Conservation (phyloP, 1,284 basidiomycete genomes). For the Ganoderma resinaceum region DNA sequence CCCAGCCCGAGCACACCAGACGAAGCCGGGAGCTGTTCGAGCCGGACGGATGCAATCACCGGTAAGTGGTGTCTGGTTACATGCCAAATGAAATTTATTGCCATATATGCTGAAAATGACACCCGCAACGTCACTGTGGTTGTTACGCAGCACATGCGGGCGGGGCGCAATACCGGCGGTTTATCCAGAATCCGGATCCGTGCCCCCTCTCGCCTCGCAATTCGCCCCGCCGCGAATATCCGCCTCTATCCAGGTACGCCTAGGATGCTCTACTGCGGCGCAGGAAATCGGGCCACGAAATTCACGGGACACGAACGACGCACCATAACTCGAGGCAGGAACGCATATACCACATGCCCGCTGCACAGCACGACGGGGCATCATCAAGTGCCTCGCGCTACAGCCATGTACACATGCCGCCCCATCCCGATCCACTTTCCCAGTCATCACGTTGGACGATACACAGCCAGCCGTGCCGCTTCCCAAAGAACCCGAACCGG, state of each 20-base stretch:
- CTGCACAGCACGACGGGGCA: slow-evolving; percentile 9
- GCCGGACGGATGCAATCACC: background rate
- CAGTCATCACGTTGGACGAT: background rate
- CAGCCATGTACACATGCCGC: background rate
- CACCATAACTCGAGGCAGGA: slow-evolving; percentile 5
- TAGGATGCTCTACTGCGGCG: background rate
- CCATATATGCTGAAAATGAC: background rate
- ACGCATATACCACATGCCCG: slow-evolving; percentile 13
- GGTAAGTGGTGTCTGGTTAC: background rate
- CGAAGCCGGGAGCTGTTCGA: background rate
- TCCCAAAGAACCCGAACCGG: background rate
- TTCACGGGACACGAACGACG: background rate
- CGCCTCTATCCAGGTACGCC: background rate
- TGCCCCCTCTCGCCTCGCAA: background rate
- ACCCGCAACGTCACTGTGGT: background rate
- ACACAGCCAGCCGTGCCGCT: background rate
- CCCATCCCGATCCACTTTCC: background rate
- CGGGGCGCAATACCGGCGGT: background rate
- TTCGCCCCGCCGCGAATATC: background rate
- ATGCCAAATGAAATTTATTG: background rate
- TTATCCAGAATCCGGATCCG: background rate
- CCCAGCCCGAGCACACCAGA: background rate
- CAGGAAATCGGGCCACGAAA: background rate
- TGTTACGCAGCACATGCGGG: background rate
- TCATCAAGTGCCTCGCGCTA: slow-evolving; percentile 17